A percentile compares a stretch with the other conserved stretches of the same genome.
Conservation (phyloP, 73 alveolate genomes). For the Paramecium pentaurelia region DNA sequence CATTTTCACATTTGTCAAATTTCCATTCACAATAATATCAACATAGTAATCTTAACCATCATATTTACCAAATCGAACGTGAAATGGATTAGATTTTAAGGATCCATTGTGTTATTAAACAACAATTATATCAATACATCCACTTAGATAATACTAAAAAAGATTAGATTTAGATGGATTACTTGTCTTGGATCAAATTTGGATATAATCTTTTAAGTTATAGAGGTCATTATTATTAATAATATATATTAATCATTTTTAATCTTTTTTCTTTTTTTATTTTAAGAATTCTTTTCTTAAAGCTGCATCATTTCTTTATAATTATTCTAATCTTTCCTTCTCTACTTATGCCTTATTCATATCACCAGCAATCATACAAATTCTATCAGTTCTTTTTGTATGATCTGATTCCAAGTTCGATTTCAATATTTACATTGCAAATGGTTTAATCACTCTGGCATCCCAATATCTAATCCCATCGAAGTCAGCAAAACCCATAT, state of each 20-base stretch:
- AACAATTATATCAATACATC: slow-evolving; percentile 93
- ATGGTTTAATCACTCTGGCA: slow-evolving; percentile 69
- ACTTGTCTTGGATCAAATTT: not conserved
- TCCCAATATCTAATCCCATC: slow-evolving; percentile 97
- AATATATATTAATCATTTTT: not conserved
- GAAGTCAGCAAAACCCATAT: slow-evolving; percentile 91
- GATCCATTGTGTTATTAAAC: slow-evolving; percentile 86
- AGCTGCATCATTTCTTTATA: slow-evolving; percentile 81
- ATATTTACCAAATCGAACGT: slow-evolving; percentile 89
- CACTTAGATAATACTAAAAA: slow-evolving; percentile 59
- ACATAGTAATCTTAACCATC: slow-evolving; percentile 66
- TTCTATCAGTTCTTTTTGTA: slow-evolving; percentile 76
- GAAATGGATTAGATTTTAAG: slow-evolving; percentile 86
- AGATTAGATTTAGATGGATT: not conserved
- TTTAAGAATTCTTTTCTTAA: slow-evolving; percentile 58
- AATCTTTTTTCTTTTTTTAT: not conserved
- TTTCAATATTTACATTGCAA: slow-evolving; percentile 54
- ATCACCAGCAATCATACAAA: slow-evolving; percentile 70
- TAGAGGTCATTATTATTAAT: not conserved
- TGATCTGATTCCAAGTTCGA: slow-evolving; percentile 73
- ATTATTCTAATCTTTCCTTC: slow-evolving; percentile 82
- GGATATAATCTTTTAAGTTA: not conserved
- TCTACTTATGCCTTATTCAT: slow-evolving; percentile 84
- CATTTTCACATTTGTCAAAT: slow-evolving; percentile 79
- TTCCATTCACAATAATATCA: slow-evolving; percentile 79